These are phyloP conservation scores for Yamadazyma pseudoaaseri DNA, from an alignment of 1,139 yeast genomes.

Conservation along the genomic window DNA sequence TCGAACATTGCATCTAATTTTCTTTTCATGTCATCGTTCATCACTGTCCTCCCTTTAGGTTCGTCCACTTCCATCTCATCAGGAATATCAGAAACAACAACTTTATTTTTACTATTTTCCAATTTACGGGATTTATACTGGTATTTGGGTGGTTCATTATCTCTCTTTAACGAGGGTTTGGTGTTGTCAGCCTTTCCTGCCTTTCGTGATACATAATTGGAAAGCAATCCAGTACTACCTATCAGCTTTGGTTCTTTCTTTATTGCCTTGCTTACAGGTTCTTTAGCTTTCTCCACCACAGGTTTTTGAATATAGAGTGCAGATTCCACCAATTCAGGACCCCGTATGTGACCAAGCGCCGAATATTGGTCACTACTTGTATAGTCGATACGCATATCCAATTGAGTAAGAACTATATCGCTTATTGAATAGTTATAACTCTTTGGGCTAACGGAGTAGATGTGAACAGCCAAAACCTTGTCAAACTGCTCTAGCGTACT, in stretches of 20 bases:
- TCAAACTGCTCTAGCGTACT: slow-evolving; percentile 19
- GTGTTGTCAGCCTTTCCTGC: not conserved
- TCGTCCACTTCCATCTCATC: slow-evolving; percentile 10
- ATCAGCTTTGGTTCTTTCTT: not conserved
- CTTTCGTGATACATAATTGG: slow-evolving; percentile 1
- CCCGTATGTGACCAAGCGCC: slow-evolving; percentile 33
- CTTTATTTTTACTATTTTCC: slow-evolving; percentile 31
- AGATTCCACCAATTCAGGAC: slow-evolving; percentile 24
- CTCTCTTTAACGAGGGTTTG: slow-evolving; percentile 4
- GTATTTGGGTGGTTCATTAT: slow-evolving; percentile 17
- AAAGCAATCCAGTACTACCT: not conserved
- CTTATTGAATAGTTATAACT: slow-evolving; percentile 16
- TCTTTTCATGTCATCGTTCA: slow-evolving; percentile 7
- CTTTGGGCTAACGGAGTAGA: slow-evolving; percentile 28
- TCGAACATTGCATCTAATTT: slow-evolving; percentile 15
- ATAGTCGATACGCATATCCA: slow-evolving; percentile 20
- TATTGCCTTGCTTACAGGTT: not conserved
- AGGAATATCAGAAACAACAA: slow-evolving; percentile 30
- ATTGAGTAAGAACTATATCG: slow-evolving; percentile 33
- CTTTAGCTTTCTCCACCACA: slow-evolving; percentile 1
- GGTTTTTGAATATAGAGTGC: slow-evolving; percentile 1
- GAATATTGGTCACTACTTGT: slow-evolving; percentile 20
- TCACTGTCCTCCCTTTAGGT: not conserved
- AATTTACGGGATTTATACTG: slow-evolving; percentile 41
- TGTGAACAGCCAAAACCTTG: slow-evolving; percentile 26